Conservation (phyloP, 2,329 filamentous ascomycete genomes). For the Diaporthe nobilis region DNA sequence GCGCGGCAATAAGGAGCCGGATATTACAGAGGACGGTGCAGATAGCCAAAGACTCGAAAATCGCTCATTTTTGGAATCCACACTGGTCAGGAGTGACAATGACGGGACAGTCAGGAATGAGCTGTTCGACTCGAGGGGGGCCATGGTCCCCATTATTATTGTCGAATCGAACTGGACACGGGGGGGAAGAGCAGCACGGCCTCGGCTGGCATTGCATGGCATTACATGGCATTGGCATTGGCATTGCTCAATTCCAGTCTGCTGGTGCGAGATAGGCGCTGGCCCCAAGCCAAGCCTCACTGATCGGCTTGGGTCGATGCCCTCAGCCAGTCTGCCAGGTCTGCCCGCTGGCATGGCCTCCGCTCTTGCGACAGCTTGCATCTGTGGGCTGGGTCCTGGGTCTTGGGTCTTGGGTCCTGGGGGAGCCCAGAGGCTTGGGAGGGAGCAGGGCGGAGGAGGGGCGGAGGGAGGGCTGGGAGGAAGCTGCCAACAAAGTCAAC, state of each 20-base stretch:
- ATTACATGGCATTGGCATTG: slow-evolving; percentile 20
- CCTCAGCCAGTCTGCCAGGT: slow-evolving; percentile 12
- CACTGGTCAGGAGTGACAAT: slow-evolving; percentile 32
- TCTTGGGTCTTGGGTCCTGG: background rate
- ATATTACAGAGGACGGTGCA: slow-evolving; percentile 26
- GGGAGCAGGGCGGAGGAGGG: slow-evolving; percentile 10
- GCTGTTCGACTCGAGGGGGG: slow-evolving; percentile 22
- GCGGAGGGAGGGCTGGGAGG: slow-evolving; percentile 1
- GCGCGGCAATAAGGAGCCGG: slow-evolving; percentile 34
- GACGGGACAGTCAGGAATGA: slow-evolving; percentile 20
- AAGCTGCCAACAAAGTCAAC: slow-evolving; percentile 3
- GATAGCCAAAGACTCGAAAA: slow-evolving; percentile 10
- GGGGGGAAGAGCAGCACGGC: background rate
- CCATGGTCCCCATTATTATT: slow-evolving; percentile 18
- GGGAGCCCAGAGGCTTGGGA: slow-evolving; percentile 10
- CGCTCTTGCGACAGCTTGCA: slow-evolving; percentile 16
- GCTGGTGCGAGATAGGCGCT: slow-evolving; percentile 25
- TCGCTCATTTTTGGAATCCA: slow-evolving; percentile 35
- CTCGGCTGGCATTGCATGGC: slow-evolving; percentile 27
- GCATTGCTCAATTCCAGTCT: slow-evolving; percentile 29
- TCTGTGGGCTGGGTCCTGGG: slow-evolving; percentile 2
- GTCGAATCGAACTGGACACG: slow-evolving; percentile 4
- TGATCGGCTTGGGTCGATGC: slow-evolving; percentile 14
- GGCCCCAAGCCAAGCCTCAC: slow-evolving; percentile 21
- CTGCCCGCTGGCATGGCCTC: slow-evolving; percentile 22